Evolutionary conservation across 805 yeast genomes (phyloP).

Genomic region (Cyberlindnera galapagoensis): DNA sequence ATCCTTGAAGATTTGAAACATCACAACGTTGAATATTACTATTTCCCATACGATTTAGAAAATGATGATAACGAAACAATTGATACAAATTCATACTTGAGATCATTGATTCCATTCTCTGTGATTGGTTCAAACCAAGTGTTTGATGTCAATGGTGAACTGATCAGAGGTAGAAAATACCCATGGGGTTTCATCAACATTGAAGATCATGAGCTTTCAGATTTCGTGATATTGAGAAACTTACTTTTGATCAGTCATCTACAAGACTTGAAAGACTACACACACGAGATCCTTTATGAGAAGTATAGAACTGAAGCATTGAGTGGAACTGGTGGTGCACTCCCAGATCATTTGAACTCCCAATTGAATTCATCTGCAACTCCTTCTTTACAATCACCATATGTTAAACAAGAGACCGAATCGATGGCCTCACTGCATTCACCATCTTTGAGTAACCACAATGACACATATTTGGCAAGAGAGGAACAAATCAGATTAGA

Average conservation of each 20-base stretch:
- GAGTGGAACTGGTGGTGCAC: slow-evolving; percentile 56
- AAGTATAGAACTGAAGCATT: slow-evolving; percentile 84
- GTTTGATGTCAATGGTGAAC: slow-evolving; percentile 38
- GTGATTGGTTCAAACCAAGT: slow-evolving; percentile 64
- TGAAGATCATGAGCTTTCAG: slow-evolving; percentile 70
- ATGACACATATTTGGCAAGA: slow-evolving; percentile 49
- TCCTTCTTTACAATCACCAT: slow-evolving; percentile 18
- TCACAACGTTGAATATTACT: slow-evolving; percentile 65
- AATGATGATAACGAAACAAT: slow-evolving; percentile 55
- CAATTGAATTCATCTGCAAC: slow-evolving; percentile 11
- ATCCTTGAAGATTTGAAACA: slow-evolving; percentile 70
- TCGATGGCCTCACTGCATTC: slow-evolving; percentile 13
- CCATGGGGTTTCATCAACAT: slow-evolving; percentile 57
- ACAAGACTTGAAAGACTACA: slow-evolving; percentile 81
- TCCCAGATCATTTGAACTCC: slow-evolving; percentile 28
- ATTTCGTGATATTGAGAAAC: slow-evolving; percentile 74
- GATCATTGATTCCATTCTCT: slow-evolving; percentile 60
- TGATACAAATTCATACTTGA: slow-evolving; percentile 58
- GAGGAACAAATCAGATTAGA: slow-evolving; percentile 87
- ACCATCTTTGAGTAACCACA: slow-evolving; percentile 13
- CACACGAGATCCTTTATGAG: slow-evolving; percentile 84
- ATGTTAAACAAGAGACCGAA: slow-evolving; percentile 19
- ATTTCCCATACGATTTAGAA: slow-evolving; percentile 57
- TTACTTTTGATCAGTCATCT: slow-evolving; percentile 77
- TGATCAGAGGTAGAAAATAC: slow-evolving; percentile 45